Conservation (phyloP, 371 early-diverging fungal genomes). For the Mortierella sp. region DNA sequence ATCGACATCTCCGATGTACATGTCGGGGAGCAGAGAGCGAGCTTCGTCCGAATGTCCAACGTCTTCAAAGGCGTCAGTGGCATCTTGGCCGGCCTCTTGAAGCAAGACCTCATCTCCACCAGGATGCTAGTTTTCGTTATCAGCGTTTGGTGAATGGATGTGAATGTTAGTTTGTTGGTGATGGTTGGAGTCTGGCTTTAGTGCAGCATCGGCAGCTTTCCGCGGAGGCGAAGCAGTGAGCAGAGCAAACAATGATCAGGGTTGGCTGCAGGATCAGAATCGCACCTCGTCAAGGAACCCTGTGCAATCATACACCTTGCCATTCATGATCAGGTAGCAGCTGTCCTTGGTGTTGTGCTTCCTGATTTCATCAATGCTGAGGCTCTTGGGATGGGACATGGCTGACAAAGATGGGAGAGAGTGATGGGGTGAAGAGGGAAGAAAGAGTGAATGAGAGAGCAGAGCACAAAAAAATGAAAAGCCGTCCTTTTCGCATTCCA, state of each 20-base stretch:
- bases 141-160: no score
- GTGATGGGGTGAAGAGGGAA: background rate
- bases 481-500: no score
- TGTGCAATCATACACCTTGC: slow-evolving; percentile 88
- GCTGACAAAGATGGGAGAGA: slow-evolving; percentile 4
- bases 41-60: slow-evolving; percentile 97
- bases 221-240: no score
- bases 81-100: slow-evolving; percentile 87
- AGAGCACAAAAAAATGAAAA: no score
- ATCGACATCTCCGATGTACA: slow-evolving; percentile 79
- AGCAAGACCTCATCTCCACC: slow-evolving; percentile 86
- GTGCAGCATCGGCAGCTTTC: no score
- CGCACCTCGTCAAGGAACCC: slow-evolving; percentile 77
- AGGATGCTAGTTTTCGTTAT: slow-evolving; percentile 70
- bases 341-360: slow-evolving; percentile 65
- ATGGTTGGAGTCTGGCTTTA: no score
- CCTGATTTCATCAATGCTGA: slow-evolving; percentile 69
- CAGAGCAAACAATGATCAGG: background rate
- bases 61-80: slow-evolving; percentile 95
- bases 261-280: background rate
- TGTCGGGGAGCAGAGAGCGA: slow-evolving; percentile 77
- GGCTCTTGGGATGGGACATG: slow-evolving; percentile 56
- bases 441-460: no score
- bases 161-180: no score
- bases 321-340: slow-evolving; percentile 80